Base-by-base conservation (phyloP, 2,329 filamentous ascomycete genomes). In the Chaetomium strumarium region DNA sequence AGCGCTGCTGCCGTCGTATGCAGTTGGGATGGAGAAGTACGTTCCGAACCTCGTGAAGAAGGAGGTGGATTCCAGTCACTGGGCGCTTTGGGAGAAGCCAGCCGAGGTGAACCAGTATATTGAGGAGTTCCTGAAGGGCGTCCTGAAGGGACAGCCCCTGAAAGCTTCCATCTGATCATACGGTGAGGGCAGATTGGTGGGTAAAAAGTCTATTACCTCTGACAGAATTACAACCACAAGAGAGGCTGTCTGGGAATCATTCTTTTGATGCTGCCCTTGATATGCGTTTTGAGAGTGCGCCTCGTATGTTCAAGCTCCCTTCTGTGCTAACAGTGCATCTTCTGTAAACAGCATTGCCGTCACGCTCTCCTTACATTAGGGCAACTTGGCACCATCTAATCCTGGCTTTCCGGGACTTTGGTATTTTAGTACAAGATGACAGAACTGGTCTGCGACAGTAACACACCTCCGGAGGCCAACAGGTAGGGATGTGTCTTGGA, bases 61-160 rank as follows among this genome's bases (percentile, higher is more conserved):
- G 9, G 80, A 87, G 66, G 84, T 96, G 8, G 50, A 84, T 34
- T 78, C 85, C 0, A 74, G 77, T 16, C 93, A 97, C 70, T 97
- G 92, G 92, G 88, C 85, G 42, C 70, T 95, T 65, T 84, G 82
- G 74, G 81, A 96, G 73, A 80, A 79, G 58, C 77, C 85, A 0
- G 79, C 76, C 19, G 80, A 85, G 61, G 80, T 89, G 3, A 96
- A 96, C 68, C 67, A 65, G 46, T 72, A 83, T 55, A 75, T 96
- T 60, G 75, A 72, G 51, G 74, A 78, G 52, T 96, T 90, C 80
- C 60, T 95, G 55, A 75, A 79, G 53, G 71, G 69, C 14, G 75
- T 84, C 40, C 52, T 74, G 20, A 65, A 65, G 33, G 61, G 61
- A 5, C 60, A 47, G 42, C 19, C 50, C 16, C 41, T 65, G 8